These are phyloP conservation scores for Barnettozyma vustinii DNA, from an alignment of 805 yeast genomes.

Conservation along the genomic window DNA sequence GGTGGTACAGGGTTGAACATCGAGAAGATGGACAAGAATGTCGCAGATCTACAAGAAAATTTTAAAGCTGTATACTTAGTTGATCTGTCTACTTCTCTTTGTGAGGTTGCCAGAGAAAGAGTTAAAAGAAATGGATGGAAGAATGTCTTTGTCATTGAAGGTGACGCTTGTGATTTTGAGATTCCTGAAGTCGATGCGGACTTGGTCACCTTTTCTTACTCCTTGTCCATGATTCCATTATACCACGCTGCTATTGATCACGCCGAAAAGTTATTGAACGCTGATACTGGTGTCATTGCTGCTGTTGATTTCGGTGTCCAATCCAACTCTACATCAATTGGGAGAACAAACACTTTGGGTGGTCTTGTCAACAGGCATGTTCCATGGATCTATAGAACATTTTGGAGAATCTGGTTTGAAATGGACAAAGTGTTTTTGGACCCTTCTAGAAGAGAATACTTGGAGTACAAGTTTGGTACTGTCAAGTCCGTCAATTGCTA, in stretches of 20 bases:
- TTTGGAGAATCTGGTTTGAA: slow-evolving; percentile 88
- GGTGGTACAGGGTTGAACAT: slow-evolving; percentile 86
- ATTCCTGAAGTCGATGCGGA: slow-evolving; percentile 54
- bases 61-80: slow-evolving; percentile 68
- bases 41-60: slow-evolving; percentile 28
- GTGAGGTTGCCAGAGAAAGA: slow-evolving; percentile 63
- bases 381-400: slow-evolving; percentile 72
- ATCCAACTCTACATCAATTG: slow-evolving; percentile 54
- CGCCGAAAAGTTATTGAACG: slow-evolving; percentile 46
- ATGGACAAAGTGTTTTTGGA: slow-evolving; percentile 76
- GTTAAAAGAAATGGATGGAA: slow-evolving; percentile 43
- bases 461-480: slow-evolving; percentile 80
- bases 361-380: slow-evolving; percentile 67
- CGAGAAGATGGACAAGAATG: slow-evolving; percentile 61
- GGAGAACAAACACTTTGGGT: slow-evolving; percentile 70
- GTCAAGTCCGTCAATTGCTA: slow-evolving; percentile 65
- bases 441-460: slow-evolving; percentile 74
- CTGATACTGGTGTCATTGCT: slow-evolving; percentile 54
- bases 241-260: slow-evolving; percentile 76
- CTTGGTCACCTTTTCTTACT: slow-evolving; percentile 71
- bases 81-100: slow-evolving; percentile 72
- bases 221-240: slow-evolving; percentile 80
- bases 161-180: slow-evolving; percentile 70
- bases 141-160: slow-evolving; percentile 63
- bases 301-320: slow-evolving; percentile 82